Conservation (phyloP, 2,329 filamentous ascomycete genomes). For the Teratosphaeria gauchensis region DNA sequence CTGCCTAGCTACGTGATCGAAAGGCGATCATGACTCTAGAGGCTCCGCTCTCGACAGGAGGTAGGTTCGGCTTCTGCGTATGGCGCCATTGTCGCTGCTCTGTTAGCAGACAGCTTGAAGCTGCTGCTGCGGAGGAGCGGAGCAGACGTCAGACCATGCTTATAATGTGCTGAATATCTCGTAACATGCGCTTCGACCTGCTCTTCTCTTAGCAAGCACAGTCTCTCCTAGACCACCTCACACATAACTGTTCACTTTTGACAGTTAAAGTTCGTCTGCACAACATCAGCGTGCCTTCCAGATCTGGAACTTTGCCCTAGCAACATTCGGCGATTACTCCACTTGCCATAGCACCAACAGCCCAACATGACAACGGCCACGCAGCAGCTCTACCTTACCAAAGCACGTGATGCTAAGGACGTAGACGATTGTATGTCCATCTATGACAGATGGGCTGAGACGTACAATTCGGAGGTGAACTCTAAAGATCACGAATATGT, state of each 20-base stretch:
- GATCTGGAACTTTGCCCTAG: neutral
- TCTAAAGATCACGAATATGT: slow-evolving; percentile 23
- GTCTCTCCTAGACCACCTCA: neutral
- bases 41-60: neutral
- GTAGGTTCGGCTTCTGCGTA: neutral
- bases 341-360: neutral
- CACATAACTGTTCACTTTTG: neutral
- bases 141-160: neutral
- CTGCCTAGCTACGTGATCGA: neutral
- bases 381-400: neutral
- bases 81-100: neutral
- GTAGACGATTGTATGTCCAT: neutral
- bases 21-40: neutral
- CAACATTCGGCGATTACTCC: neutral
- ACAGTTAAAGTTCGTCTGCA: neutral
- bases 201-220: neutral
- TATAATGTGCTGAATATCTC: neutral
- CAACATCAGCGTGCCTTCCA: neutral
- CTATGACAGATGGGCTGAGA: neutral
- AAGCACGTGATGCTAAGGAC: neutral
- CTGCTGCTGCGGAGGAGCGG: neutral
- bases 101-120: neutral
- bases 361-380: neutral
- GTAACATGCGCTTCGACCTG: neutral
- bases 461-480: neutral